Evolutionary conservation across 441 rosid genomes (phyloP).

Genomic region (Daphne laureola): DNA sequence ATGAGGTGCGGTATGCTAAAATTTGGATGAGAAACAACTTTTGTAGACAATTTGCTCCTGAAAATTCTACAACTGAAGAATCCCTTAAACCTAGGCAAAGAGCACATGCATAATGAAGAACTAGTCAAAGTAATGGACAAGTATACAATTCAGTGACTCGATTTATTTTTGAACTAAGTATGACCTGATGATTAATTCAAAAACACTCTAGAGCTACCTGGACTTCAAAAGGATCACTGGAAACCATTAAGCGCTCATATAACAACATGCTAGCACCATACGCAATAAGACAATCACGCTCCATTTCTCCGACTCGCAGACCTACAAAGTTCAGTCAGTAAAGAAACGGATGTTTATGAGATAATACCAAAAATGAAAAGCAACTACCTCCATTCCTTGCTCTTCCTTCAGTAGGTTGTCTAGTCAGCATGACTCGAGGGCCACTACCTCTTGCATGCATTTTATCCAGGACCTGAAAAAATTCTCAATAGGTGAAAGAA

Average conservation of each 20-base stretch:
- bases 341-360: constrained; percentile 6
- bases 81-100: too few relatives aligned
- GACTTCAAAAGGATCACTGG: constrained; percentile 95
- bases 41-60: too few relatives aligned
- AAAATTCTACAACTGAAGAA: too few relatives aligned
- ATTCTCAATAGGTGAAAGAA: background rate
- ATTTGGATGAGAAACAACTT: too few relatives aligned
- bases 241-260: constrained; percentile 81
- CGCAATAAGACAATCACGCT: constrained; percentile 91
- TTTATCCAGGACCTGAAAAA: constrained; percentile 50
- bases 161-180: too few relatives aligned
- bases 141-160: too few relatives aligned
- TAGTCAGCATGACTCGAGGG: constrained; percentile 80
- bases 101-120: too few relatives aligned
- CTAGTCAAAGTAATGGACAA: too few relatives aligned
- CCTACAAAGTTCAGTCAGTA: constrained; percentile 32
- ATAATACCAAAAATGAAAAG: constrained; percentile 8
- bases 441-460: constrained; percentile 96
- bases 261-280: constrained; percentile 97
- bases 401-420: constrained; percentile 98
- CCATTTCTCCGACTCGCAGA: constrained; percentile 97
- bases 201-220: constrained; percentile 42
- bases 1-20: too few relatives aligned
- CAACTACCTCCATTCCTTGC: constrained; percentile 85
- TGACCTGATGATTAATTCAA: background rate